Base-by-base conservation (phyloP, 2,329 filamentous ascomycete genomes). In the Cadophora gregata region DNA sequence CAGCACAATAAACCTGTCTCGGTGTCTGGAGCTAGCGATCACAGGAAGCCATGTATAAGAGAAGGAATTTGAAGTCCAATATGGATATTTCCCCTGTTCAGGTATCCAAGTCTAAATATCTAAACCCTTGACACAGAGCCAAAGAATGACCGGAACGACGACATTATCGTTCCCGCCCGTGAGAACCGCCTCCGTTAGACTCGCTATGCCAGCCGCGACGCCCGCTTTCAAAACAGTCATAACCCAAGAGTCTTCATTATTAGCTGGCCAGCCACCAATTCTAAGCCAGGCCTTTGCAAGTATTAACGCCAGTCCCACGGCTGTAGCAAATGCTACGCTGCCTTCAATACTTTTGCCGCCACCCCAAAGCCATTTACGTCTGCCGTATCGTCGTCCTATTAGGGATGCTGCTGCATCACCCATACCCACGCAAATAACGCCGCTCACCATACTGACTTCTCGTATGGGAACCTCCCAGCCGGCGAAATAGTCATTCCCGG, bases 121-220 rank as follows among this genome's bases (percentile, higher is more conserved):
- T 73, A 78, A 71, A n/a, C 92, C 93, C 79, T 95, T 91, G 47
- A 97, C 93, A 74, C 97, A 89, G 67, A 94, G 86, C 96, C 96
- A 99, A 68, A 99, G 80, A 60, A 97, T 89, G 65, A 99, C 88
- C 4, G 96, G 96, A 70, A 98, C 95, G 70, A 98, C 90, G 21
- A 99, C 96, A 82, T 99, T 99, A 83, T 99, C 96, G 79, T 99
- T 99, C 33, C 95, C 96, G 1, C 96, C 96, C 16, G 96, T 98
- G 70, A 99, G 81, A 56, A 97, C 95, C 29, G 96, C 94, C 81
- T 99, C 96, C 62, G 96, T 97, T 72, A 97, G 84, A 79, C 94
- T 97, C 31, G 94, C 93, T 66, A 93, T 87, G 50, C 85, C 85
- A 7, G 92, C 93, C 71, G 93, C 96, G 58, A 92, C 76, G 4